Percentiles rank a stretch among this genome's conserved stretches.
These are phyloP conservation scores for Apiotrichum veenhuisii DNA, from an alignment of 1,284 basidiomycete species.

Conservation along the genomic window DNA sequence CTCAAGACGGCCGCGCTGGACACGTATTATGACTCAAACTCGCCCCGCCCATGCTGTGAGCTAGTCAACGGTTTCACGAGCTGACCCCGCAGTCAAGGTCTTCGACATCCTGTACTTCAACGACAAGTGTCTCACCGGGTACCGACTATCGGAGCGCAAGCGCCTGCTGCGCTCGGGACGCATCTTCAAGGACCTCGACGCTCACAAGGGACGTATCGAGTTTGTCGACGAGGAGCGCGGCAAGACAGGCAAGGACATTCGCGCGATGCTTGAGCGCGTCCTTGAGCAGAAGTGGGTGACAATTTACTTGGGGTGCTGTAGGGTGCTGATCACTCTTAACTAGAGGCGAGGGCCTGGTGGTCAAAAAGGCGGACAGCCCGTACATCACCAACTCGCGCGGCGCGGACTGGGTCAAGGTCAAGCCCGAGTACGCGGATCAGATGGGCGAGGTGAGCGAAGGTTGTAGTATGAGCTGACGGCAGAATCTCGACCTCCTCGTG, in stretches of 20 bases:
- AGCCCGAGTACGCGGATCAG: slow-evolving; percentile 68
- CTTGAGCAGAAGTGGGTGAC: slow-evolving; percentile 58
- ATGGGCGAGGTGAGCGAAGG: slow-evolving; percentile 33
- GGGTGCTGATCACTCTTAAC: background rate
- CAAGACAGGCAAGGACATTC: slow-evolving; percentile 72
- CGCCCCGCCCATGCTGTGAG: slow-evolving; percentile 82
- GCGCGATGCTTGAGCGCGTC: slow-evolving; percentile 70
- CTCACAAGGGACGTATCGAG: slow-evolving; percentile 70
- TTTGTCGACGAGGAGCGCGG: slow-evolving; percentile 68
- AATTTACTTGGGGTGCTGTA: background rate
- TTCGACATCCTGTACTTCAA: slow-evolving; percentile 89
- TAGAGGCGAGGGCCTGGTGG: slow-evolving; percentile 83
- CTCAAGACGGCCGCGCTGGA: slow-evolving; percentile 84
- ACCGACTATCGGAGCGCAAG: slow-evolving; percentile 49
- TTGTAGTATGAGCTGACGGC: slow-evolving; percentile 32
- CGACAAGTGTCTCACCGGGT: slow-evolving; percentile 45
- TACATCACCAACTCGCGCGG: slow-evolving; percentile 82
- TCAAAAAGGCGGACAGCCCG: slow-evolving; percentile 74
- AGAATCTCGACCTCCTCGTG: slow-evolving; percentile 83
- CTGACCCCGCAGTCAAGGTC: slow-evolving; percentile 67
- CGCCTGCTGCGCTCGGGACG: slow-evolving; percentile 37
- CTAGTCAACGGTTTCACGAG: slow-evolving; percentile 15
- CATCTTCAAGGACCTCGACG: slow-evolving; percentile 40
- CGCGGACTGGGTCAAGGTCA: slow-evolving; percentile 90
- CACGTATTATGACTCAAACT: slow-evolving; percentile 63